Base-by-base conservation (phyloP, 352 stramenopile genomes). In the Phytophthora foliorum region DNA sequence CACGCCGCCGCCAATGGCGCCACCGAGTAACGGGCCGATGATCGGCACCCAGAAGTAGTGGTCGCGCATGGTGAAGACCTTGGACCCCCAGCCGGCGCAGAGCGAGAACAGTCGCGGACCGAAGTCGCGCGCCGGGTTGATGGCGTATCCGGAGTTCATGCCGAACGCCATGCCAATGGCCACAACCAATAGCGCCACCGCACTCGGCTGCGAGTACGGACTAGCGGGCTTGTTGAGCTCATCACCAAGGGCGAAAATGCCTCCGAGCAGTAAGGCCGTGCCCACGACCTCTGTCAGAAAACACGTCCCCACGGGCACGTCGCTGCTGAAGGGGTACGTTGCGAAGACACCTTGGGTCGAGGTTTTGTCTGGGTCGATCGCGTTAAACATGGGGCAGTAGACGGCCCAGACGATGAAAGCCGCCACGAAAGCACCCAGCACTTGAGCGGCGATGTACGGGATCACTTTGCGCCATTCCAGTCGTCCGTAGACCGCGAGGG, bases 151-250 rank as follows among this genome's bases (percentile, higher is more conserved):
- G 6, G 83, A 81, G 71, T 89, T 91, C 58, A 81, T 80, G 50
- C 83, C 81, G 60, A 91, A 90, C 9, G 74, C 72, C 75, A 91
- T 89, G 51, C 78, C 83, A 29, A 91, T 76, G 3, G 57, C 81
- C 27, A 81, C 63, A 14, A 91, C 67, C 14, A 92, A 63, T 27
- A 87, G 41, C 53, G 78, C 81, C 19, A 80, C 68, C 0, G 79
- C 70, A 16, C 56, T 50, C 3, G 82, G 82, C 31, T 75, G 68
- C 21, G 48, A 66, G 49, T 77, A 83, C 24, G 71, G 53, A 41
- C 62, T 81, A 8, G 72, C 79, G 25, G 79, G 78, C 36, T 80
- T 72, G 74, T 91, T 91, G 22, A 62, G 39, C 41, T 77, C 49
- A 45, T 89, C 78, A 2, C 66, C 69, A 54, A 91, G 75, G 3